Base-by-base conservation (phyloP, 2,329 filamentous ascomycete genomes). In the Penicillium sp. region DNA sequence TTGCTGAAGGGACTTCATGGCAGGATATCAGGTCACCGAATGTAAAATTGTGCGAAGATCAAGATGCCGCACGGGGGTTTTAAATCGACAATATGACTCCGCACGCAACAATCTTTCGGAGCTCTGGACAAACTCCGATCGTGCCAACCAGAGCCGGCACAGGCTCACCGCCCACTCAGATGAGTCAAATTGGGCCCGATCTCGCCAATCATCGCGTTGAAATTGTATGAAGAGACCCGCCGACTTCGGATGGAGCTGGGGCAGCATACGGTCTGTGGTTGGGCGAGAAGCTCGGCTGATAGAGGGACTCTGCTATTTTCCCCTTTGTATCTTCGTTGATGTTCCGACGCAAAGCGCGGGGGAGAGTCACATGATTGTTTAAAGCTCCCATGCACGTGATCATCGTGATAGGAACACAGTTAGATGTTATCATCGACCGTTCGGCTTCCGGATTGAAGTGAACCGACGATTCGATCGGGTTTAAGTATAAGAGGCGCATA, bases 1-100 rank as follows among this genome's bases (percentile, higher is more conserved):
- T 69, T 73, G 73, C 57, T 68, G 71, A 59, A 74, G 60, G 13
- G 70, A 68, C 51, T 68, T 73, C 74, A 76, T 76, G 49, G 45
- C 55, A 63, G 37, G 53, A 21, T 47, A 25, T 46, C 23, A 37
- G 44, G 37, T 19, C 26, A 56, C 54, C 43, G 55, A 52, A 51
- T 21, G 52, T 31, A 39, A 16, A 53, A 26, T 27, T 49, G 44
- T 33, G 44, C 45, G 43, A 50, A 44, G 45, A 47, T 39, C 19
- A 27, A 50, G 48, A 19, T 42, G 33, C 1, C 25, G 9, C 33
- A 27, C 48, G 45, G 55, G 54, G 51, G 47, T 49, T 42, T 62
- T 68, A 69, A 66, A 67, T 64, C 63, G 47, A 25, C 54, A 51
- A 47, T 50, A 64, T 66, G 63, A 67, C 63, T 67, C 64, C 55